phyloP scores from a whole-genome alignment of 1,284 basidiomycete species.

The Volvariella surrecta region DNA sequence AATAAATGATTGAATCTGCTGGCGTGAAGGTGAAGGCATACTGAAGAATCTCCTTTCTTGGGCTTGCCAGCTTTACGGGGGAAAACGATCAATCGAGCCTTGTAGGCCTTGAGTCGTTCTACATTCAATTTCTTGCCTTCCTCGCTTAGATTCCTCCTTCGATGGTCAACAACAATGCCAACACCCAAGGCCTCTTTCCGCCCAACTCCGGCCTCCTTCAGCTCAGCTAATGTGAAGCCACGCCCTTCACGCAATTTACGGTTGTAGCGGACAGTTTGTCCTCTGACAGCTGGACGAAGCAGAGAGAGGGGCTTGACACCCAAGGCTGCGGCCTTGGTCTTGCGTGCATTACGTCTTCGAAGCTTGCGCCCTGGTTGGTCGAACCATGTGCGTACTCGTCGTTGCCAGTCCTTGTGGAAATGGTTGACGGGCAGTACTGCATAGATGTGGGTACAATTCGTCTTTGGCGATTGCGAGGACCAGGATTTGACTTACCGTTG shows the following conservation, averaged over 20 bases:
- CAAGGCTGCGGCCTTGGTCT: slow-evolving; percentile 85
- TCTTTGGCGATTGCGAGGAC: not conserved
- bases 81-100: slow-evolving; percentile 83
- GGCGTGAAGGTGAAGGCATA: slow-evolving; percentile 32
- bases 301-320: slow-evolving; percentile 90
- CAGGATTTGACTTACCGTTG: slow-evolving; percentile 65
- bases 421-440: slow-evolving; percentile 88
- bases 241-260: slow-evolving; percentile 95
- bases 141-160: slow-evolving; percentile 95
- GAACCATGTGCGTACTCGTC: slow-evolving; percentile 95
- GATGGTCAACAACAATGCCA: slow-evolving; percentile 96
- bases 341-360: slow-evolving; percentile 89
- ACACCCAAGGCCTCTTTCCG: slow-evolving; percentile 91
- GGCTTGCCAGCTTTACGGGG: slow-evolving; percentile 94
- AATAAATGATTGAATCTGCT: slow-evolving; percentile 7
- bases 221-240: slow-evolving; percentile 92
- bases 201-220: slow-evolving; percentile 95
- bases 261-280: slow-evolving; percentile 98
- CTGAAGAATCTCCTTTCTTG: slow-evolving; percentile 90
- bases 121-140: slow-evolving; percentile 97
- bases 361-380: slow-evolving; percentile 99
- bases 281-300: slow-evolving; percentile 96
- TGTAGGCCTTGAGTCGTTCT: slow-evolving; percentile 93
- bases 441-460: slow-evolving; percentile 1
- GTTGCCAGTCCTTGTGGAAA: slow-evolving; percentile 99